Evolutionary conservation across 208 protist genomes (phyloP), one percentile per base, ranked within the genome.

Genomic region (Leptomonas pyrrhocoris): DNA sequence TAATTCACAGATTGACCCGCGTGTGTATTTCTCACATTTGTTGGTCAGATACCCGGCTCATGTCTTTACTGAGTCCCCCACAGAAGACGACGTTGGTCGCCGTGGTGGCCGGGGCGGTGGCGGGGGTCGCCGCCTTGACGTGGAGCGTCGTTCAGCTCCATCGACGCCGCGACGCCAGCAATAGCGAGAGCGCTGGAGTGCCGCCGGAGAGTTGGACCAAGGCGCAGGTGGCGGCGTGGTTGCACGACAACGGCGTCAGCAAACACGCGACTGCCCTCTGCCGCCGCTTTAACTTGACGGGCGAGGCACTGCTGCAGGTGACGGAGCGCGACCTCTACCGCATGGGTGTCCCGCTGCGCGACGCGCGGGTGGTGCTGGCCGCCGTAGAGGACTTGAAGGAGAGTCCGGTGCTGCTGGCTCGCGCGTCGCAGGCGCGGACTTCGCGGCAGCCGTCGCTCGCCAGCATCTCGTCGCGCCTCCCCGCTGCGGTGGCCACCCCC

Each of bases 171-270:
- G 19, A 27, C 21, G 6, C 45, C 4, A 19, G 27, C 28, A n/a
- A 30, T n/a, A 27, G 36, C 16, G 55, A 51, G 25, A 18, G n/a
- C 11, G 49, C 15, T 38, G 25, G 21, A 2, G 72, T 34, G 42
- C 18, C 54, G 30, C 49, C 56, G 31, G 40, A 48, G 11, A 72
- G 13, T 34, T 77, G 72, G 72, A 67, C 40, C 11, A 21, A 59
- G 45, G 68, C 67, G 34, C 70, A 94, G 50, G 88, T 91, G 34
- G 56, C 62, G 38, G 30, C 51, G 51, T 94, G 84, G 85, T 68
- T 94, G 57, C 73, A 57, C 2, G 73, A 78, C 30, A 79, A 76
- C 51, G 81, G 78, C 16, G 75, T 83, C n/a, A 78, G 68, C 16
- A 70, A 71, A 42, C 34, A 30, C 16, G 66, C 75, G 16, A 49